Evolutionary conservation across 179 eudicot species (phyloP), one percentile per base, ranked within the genome.

Genomic region (Beta lomatogona): DNA sequence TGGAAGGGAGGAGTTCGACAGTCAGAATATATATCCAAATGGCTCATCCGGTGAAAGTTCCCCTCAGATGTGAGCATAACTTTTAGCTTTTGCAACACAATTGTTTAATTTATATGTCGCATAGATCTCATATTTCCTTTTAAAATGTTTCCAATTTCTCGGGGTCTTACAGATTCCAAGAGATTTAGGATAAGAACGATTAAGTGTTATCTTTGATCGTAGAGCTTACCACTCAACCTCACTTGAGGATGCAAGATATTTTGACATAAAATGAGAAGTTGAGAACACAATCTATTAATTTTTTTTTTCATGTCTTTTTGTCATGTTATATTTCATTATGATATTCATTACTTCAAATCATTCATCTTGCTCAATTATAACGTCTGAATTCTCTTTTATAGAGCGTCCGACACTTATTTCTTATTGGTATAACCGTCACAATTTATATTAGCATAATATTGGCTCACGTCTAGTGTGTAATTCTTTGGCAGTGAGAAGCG

Each of bases 401-500:
- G 9, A 12, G 63, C 36, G 48, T 13, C 5, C 8, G 8, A 7
- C 21, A 67, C 36, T 85, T 73, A 6, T 54, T 31, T 31, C 54
- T 18, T 77, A 11, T 60, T 75, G 15, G 13, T 25, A 45, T 64
- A n/a, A 73, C 46, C 71, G 69, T 61, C 25, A 16, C 44, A 59
- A 73, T 45, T 80, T 53, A 71, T 46, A 75, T 75, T 75, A 63
- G 44, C 80, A 69, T 75, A 70, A 54, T 76, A 74, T 22, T 72
- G 52, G 81, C 84, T 85, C 68, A 85, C 82, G 80, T 82, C 63
- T 83, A 66, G 73, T 77, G 72, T 85, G 85, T 75, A 76, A 76
- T 90, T 80, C 81, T 78, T 86, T 89, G 85, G 76, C 97, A 97
- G 98, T 84, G 87, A 78, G 83, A 88, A 89, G 89, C 92, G 88